These are phyloP conservation scores for Aspergillus pseudoglaucus DNA, from an alignment of 2,329 filamentous ascomycete genomes.

Conservation along the genomic window DNA sequence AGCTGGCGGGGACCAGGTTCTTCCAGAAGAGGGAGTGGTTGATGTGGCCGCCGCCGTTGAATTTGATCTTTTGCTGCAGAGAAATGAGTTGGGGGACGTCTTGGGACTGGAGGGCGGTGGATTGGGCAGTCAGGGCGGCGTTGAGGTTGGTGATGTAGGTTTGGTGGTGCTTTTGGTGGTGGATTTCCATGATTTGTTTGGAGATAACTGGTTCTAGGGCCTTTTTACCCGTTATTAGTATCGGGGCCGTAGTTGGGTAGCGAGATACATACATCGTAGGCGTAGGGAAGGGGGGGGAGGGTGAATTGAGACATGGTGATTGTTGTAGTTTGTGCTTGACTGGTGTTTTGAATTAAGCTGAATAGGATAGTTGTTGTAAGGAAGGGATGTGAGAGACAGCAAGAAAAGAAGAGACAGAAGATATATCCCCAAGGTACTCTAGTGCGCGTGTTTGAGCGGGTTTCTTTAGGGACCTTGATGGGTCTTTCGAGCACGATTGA, in stretches of 20 bases:
- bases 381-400: neutral
- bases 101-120: slow-evolving; percentile 48
- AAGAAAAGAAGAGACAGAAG: neutral
- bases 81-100: slow-evolving; percentile 60
- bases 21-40: slow-evolving; percentile 94
- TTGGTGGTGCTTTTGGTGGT: slow-evolving; percentile 89
- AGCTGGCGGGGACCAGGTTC: slow-evolving; percentile 61
- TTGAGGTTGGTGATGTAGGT: slow-evolving; percentile 89
- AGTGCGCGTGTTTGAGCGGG: slow-evolving; percentile 1
- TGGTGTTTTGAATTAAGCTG: neutral
- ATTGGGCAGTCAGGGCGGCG: slow-evolving; percentile 62
- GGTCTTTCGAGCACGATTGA: neutral
- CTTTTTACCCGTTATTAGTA: slow-evolving; percentile 53
- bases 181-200: slow-evolving; percentile 87
- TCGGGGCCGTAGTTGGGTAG: neutral
- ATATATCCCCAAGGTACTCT: neutral
- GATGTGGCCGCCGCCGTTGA: slow-evolving; percentile 87
- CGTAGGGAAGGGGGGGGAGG: slow-evolving; percentile 61
- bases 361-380: neutral
- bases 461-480: slow-evolving; percentile 2
- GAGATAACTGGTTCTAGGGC: slow-evolving; percentile 78
- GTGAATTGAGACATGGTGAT: slow-evolving; percentile 40
- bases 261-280: slow-evolving; percentile 57
- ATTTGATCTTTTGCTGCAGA: slow-evolving; percentile 67
- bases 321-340: slow-evolving; percentile 13